Evolutionary conservation across 148 eudicot genomes (phyloP), one percentile per base, ranked within the genome.

Genomic region (Agrostemma githago): DNA sequence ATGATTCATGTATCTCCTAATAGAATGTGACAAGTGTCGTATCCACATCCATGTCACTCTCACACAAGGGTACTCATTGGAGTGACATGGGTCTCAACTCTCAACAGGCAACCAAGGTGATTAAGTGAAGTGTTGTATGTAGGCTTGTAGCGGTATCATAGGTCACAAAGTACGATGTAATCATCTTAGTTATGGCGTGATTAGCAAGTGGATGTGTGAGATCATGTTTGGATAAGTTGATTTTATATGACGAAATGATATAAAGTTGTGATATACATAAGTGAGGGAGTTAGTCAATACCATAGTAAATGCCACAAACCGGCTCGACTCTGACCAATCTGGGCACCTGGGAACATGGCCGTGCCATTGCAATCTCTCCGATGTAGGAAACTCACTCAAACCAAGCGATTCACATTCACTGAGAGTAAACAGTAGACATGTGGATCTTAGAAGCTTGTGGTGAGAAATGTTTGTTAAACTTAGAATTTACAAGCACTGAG

Each of bases 301-400:
- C 93, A 95, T 71, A 68, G 98, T 84, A 70, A 95, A 90, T 41
- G 93, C 96, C 60, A 95, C 98, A 82, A 88, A 95, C 77, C 97
- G 90, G 79, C 93, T 95, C 9, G 83, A 70, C 11, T 88, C 92
- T 62, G 98, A 95, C 98, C 98, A 95, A 83, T 95, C 93, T 67
- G 98, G 98, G 5, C 17, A 66, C 51, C 70, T 86, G 4, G 98
- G 96, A 40, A 80, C 51, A 66, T 88, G 90, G 68, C 98, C 98
- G 80, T 95, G 98, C 98, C 98, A 95, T 72, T 92, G 93, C 83
- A 95, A 77, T 78, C 96, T 84, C 87, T 95, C 97, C 51, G 97
- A 87, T 82, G 98, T 95, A 41, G 97, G 97, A 80, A 92, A 95
- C 80, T 90, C 96, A 68, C 82, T 75, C 43, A 89, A 84, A 70